These are phyloP conservation scores for Calonectria pseudoreteaudii DNA, from an alignment of 2,329 filamentous ascomycete species.

Conservation along the genomic window DNA sequence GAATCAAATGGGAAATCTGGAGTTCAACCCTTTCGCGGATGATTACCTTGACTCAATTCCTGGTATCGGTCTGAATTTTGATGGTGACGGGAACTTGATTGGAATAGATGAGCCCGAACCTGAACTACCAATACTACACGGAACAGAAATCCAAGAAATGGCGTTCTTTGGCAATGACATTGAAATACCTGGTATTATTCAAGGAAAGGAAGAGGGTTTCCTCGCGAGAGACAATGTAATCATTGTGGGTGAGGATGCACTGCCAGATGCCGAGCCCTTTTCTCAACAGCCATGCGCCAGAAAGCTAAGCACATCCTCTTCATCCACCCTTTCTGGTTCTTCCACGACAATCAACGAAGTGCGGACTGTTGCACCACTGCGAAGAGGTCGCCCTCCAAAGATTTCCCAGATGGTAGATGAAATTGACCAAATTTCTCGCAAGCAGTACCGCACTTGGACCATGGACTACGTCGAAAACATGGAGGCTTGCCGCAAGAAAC, in stretches of 20 bases:
- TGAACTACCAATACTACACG: slow-evolving; percentile 57
- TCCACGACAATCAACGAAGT: slow-evolving; percentile 36
- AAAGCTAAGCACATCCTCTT: slow-evolving; percentile 12
- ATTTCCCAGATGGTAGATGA: slow-evolving; percentile 46
- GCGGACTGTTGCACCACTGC: slow-evolving; percentile 32
- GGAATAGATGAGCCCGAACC: slow-evolving; percentile 51
- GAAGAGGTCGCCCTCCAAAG: slow-evolving; percentile 43
- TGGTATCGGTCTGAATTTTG: slow-evolving; percentile 62
- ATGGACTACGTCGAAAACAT: slow-evolving; percentile 67
- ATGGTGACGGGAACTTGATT: slow-evolving; percentile 63
- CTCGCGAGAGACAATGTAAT: slow-evolving; percentile 49
- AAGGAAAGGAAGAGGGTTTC: not conserved
- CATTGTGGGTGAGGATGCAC: slow-evolving; percentile 51
- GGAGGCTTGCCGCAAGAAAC: slow-evolving; percentile 48
- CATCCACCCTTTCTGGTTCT: slow-evolving; percentile 34
- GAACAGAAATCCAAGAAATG: slow-evolving; percentile 24
- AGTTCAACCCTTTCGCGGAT: slow-evolving; percentile 50
- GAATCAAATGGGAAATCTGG: slow-evolving; percentile 33
- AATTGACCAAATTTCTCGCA: slow-evolving; percentile 49
- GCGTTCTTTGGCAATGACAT: slow-evolving; percentile 27
- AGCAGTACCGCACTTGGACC: slow-evolving; percentile 55
- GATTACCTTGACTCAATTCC: slow-evolving; percentile 53
- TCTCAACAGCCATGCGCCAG: slow-evolving; percentile 37
- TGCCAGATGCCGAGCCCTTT: slow-evolving; percentile 54
- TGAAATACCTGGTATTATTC: slow-evolving; percentile 18